A percentile compares a stretch with the other conserved stretches of the same genome.
phyloP scores from a whole-genome alignment of 768 basidiomycete species.

The Harrya chromipes region DNA sequence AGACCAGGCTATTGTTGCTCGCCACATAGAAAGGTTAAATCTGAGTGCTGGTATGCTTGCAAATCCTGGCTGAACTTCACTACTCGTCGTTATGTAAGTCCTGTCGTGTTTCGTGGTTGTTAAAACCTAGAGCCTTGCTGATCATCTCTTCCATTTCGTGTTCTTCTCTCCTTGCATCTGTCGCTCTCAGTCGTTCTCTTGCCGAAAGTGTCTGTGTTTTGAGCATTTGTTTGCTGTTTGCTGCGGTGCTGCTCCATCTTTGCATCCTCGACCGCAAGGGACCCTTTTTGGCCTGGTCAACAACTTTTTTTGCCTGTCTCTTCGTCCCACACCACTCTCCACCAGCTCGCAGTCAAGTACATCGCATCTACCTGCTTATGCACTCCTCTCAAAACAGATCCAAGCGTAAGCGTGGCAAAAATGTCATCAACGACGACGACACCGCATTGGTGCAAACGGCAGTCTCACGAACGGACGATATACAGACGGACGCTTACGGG shows the following conservation, averaged over 20 bases:
- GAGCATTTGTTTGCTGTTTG: slow-evolving; percentile 33
- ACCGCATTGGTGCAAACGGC: slow-evolving; percentile 32
- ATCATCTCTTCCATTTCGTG: slow-evolving; percentile 16
- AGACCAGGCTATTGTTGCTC: slow-evolving; percentile 8
- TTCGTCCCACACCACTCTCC: slow-evolving; percentile 20
- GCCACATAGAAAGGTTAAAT: slow-evolving; percentile 24
- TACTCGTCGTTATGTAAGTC: slow-evolving; percentile 36
- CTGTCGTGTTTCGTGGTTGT: slow-evolving; percentile 23
- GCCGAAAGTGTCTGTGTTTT: slow-evolving; percentile 28
- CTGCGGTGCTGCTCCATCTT: slow-evolving; percentile 17
- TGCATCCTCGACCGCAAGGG: slow-evolving; percentile 24
- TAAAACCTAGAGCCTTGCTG: slow-evolving; percentile 22
- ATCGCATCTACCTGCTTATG: slow-evolving; percentile 31
- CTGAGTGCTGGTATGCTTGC: slow-evolving; percentile 33
- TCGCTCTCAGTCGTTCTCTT: slow-evolving; percentile 19
- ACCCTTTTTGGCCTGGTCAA: slow-evolving; percentile 28
- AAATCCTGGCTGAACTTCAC: slow-evolving; percentile 23
- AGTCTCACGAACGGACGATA: slow-evolving; percentile 50
- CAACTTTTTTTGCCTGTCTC: slow-evolving; percentile 25
- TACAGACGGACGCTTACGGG: slow-evolving; percentile 50
- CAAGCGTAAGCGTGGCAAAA: slow-evolving; percentile 52
- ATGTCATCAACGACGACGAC: slow-evolving; percentile 51
- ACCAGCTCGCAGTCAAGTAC: slow-evolving; percentile 18
- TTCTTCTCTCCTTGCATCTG: slow-evolving; percentile 18
- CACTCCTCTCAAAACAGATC: slow-evolving; percentile 38